Evolutionary conservation across 305 asterid species (phyloP), one percentile per base, ranked within the genome.

Genomic region (Rubia peregrina): DNA sequence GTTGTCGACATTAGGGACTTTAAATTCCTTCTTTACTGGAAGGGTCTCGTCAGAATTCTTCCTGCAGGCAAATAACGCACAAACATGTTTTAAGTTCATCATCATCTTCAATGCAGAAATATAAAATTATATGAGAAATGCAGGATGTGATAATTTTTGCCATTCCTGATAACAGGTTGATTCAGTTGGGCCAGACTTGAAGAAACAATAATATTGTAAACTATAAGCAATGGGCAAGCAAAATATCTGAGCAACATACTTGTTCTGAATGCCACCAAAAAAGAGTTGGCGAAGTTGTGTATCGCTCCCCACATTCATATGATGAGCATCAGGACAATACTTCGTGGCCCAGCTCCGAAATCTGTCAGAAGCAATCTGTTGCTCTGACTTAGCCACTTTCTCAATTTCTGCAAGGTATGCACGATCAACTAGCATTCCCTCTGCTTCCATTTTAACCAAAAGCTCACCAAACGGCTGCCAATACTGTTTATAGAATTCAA

Each of bases 221-320:
- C 64, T 4, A 57, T 26, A 16, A 17, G 49, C 17, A 56, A 11
- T 56, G n/a, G 53, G 41, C 19, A 63, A 16, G 21, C 68, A 65
- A 17, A 41, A 66, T 26, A 46, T 17, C 61, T 40, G 19, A 53
- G 55, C 43, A 68, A 11, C 72, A n/a, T 80, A 91, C 99, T 89
- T 87, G 84, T 94, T 94, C 81, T 81, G 85, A 73, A 82, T 75
- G 81, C 99, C 99, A 71, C 98, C 99, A 73, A 91, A 94, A 79
- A 94, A 90, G 48, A 94, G 81, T 74, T 89, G 94, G 33, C 99
- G 90, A 81, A 94, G 77, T 83, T 94, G 99, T 62, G 90, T 7
- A 83, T 94, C 99, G 80, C 99, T 94, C 73, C 99, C 96, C 70
- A 94, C 91, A 74, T 94, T 94, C 97, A 94, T 91, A 87, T 75